Evolutionary conservation across 441 rosid species (phyloP).

Genomic region (Macaranga tanarius): DNA sequence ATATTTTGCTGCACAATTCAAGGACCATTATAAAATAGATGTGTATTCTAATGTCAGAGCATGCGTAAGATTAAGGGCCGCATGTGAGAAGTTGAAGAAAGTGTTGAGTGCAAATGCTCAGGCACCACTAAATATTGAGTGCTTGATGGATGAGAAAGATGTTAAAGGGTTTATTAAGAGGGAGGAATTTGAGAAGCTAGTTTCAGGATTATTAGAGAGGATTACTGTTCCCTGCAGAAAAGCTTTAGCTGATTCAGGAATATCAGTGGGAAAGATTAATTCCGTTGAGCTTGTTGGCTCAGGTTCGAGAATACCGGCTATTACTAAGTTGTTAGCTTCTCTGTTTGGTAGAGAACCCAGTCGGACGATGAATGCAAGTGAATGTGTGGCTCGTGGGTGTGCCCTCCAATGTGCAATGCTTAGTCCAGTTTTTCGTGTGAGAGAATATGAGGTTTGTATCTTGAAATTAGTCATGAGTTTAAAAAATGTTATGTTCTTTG

Average conservation of each 20-base stretch:
- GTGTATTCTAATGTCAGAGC: slow-evolving; percentile 77
- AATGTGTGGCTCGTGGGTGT: slow-evolving; percentile 66
- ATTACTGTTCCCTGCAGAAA: slow-evolving; percentile 44
- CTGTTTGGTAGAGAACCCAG: slow-evolving; percentile 51
- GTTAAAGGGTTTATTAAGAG: slow-evolving; percentile 87
- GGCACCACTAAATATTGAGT: slow-evolving; percentile 82
- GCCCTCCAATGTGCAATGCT: slow-evolving; percentile 69
- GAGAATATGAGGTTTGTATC: slow-evolving; percentile 54
- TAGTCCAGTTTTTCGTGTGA: slow-evolving; percentile 56
- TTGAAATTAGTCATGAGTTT: slow-evolving; percentile 12
- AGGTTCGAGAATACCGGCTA: slow-evolving; percentile 60
- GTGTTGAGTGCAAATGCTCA: slow-evolving; percentile 94
- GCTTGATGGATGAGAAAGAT: slow-evolving; percentile 97
- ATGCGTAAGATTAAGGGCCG: slow-evolving; percentile 66
- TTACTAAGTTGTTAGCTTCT: slow-evolving; percentile 40
- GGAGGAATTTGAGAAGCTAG: slow-evolving; percentile 72
- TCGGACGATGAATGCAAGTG: slow-evolving; percentile 60
- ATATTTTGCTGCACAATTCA: slow-evolving; percentile 73
- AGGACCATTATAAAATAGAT: slow-evolving; percentile 74
- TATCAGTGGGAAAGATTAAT: slow-evolving; percentile 39
- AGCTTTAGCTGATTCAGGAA: slow-evolving; percentile 49
- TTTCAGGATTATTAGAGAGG: slow-evolving; percentile 44
- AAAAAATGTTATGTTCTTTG: not conserved
- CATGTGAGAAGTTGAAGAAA: slow-evolving; percentile 95
- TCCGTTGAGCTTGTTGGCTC: slow-evolving; percentile 63